A percentile compares a stretch with the other conserved stretches of the same genome.
These are phyloP conservation scores for Beauveria caledonica DNA, from an alignment of 2,329 filamentous ascomycete species.

Conservation along the genomic window DNA sequence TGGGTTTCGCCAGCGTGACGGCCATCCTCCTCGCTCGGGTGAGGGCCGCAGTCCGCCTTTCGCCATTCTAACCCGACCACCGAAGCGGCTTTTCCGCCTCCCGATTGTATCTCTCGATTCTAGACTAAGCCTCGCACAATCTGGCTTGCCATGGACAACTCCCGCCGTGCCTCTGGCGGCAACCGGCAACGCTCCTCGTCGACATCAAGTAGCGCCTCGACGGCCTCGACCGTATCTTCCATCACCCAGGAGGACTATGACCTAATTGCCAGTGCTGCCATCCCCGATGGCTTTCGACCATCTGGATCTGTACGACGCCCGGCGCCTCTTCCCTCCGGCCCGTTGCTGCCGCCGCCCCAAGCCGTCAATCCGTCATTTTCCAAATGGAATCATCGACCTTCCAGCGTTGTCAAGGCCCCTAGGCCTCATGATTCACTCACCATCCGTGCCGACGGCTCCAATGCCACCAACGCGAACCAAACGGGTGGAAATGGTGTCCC, in stretches of 20 bases:
- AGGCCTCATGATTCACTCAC: constrained; percentile 41
- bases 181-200: constrained; percentile 9
- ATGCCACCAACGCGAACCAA: constrained; percentile 23
- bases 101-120: neutral
- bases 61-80: neutral
- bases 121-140: neutral
- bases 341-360: constrained; percentile 13
- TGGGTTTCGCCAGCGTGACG: constrained; percentile 8
- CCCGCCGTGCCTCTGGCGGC: constrained; percentile 4
- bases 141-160: constrained; percentile 6
- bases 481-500: constrained; percentile 25
- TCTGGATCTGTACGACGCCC: neutral
- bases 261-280: constrained; percentile 38
- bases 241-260: constrained; percentile 40
- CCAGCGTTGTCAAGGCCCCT: constrained; percentile 49
- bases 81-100: neutral
- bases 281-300: constrained; percentile 46
- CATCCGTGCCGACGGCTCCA: constrained; percentile 43
- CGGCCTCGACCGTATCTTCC: constrained; percentile 7
- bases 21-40: constrained; percentile 1
- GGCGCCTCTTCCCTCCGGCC: constrained; percentile 8
- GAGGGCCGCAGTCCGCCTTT: constrained; percentile 6
- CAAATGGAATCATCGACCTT: constrained; percentile 33
- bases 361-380: constrained; percentile 18
- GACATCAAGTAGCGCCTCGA: neutral